Evolutionary conservation across 192 early-diverging fungal species (phyloP).

Genomic region (Mortierella hygrophila): DNA sequence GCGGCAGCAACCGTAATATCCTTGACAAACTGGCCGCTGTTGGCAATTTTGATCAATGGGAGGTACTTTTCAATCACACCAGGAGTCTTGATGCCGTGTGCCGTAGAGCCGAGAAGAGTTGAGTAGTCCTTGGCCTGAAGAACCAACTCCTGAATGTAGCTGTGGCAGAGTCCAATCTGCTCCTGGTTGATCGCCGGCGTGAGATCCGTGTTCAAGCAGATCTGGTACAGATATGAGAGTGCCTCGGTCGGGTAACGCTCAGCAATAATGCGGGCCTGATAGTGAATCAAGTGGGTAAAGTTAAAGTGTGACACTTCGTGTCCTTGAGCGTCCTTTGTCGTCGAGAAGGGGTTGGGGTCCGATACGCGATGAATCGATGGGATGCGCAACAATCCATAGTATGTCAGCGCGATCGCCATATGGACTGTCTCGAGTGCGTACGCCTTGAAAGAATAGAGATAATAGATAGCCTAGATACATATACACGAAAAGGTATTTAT

Average conservation of each 20-base stretch:
- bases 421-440: conserved; percentile 90
- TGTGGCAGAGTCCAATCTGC: conserved; percentile 65
- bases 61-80: conserved; percentile 79
- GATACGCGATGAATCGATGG: conserved; percentile 66
- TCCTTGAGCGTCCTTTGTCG: conserved; percentile 48
- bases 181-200: conserved; percentile 52
- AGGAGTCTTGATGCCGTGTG: conserved; percentile 60
- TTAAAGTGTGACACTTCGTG: conserved; percentile 50
- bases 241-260: conserved; percentile 65
- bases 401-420: conserved; percentile 86
- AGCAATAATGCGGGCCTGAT: conserved; percentile 39
- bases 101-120: conserved; percentile 62
- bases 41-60: conserved; percentile 70
- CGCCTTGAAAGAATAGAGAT: conserved; percentile 71
- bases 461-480: conserved; percentile 71
- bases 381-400: conserved; percentile 83
- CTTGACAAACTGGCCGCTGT: conserved; percentile 72
- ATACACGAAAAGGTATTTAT: not conserved
- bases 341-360: conserved; percentile 45
- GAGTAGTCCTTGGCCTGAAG: conserved; percentile 72
- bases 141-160: conserved; percentile 71
- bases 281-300: conserved; percentile 44
- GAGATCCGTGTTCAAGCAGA: conserved; percentile 67
- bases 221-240: conserved; percentile 71
- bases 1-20: conserved; percentile 77